Base-by-base conservation (phyloP, 164 flowering plant species). In the Kingdonia uniflora region DNA sequence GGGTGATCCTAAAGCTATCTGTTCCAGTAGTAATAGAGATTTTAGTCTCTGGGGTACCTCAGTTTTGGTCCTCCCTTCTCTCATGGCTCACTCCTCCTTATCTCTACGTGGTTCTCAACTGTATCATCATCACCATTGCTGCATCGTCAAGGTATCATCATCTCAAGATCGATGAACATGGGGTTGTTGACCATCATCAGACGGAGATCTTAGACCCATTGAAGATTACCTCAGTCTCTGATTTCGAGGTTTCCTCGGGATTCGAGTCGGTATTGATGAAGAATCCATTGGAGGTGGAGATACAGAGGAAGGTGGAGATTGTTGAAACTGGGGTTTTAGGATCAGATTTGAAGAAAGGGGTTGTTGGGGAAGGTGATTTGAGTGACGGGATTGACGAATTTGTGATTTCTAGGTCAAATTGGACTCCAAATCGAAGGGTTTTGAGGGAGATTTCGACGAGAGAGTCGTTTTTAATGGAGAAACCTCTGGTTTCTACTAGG, bases 61-160 rank as follows among this genome's bases (percentile, higher is more conserved):
- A 55, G 19, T 19, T 82, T 3, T 86, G 77, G 72, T 63, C 51
- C 51, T 60, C 42, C 46, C 19, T 71, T 11, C 61, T 61, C 40
- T 68, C 80, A 1, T 90, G 79, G 75, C 73, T 90, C 11, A 55
- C 59, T 14, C 97, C 91, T 20, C 97, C 97, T 1, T 90, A 82
- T 49, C 76, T 90, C 19, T 90, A 87, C 69, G 60, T 90, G 14
- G 64, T 90, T 45, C 67, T 90, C 64, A 87, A 90, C 65, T 62
- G 73, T 43, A 90, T 90, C 64, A 90, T 90, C 72, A 67, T 87
- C 72, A 67, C 81, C 61, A 84, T 86, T 54, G 87, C 78, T 26
- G 94, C 95, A 2, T 80, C 97, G 5, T 80, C 94, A 11, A 75
- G 74, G 73, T 73, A 79, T 22, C 60, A 79, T 22, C 60, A 60